Base-by-base conservation (phyloP, 306 rosid genomes). In the Cucurbita moschata region DNA sequence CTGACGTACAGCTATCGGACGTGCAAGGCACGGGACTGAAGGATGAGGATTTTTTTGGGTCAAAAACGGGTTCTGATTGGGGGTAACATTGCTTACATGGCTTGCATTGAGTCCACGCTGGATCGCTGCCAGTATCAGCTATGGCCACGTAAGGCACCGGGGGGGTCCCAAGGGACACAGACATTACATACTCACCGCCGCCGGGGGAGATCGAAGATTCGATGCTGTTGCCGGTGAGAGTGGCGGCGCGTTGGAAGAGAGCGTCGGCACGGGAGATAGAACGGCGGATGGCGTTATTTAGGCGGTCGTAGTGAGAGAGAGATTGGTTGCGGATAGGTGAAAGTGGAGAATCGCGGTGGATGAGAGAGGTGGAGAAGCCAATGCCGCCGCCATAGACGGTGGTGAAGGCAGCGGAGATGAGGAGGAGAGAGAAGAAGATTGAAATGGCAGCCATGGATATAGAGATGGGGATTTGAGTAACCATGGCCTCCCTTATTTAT, bases 331-430 rank as follows among this genome's bases (percentile, higher is more conserved):
- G 78, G 19, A 30, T 69, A 0, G 87, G 90, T 4, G 97, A 91
- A 1, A 64, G 39, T 21, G 83, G 85, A 0, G 91, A 88, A 60
- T 86, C 91, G 16, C 80, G 85, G 42, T 70, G 92, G 6, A 87
- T 68, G 43, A 91, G 82, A 21, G 86, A 37, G 16, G 70, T 57
- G 0, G 82, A 71, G 51, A 88, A 65, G 0, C 81, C 78, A 8
- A 1, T 5, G 23, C 12, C 19, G 38, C 18, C 23, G 13, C 46
- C 26, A 11, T 12, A 30, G 35, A 30, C 52, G 52, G 5, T 10
- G 12, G 12, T 9, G 19, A 26, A 10, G 71, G 51, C 9, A 64
- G 18, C 52, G 0, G n/a, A 65, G 10, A 47, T 23, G 19, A 78
- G 30, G 6, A 72, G 58, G 0, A 50, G 11, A 16, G 1, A 26